Base-by-base conservation (phyloP, 1,284 basidiomycete species). In the Cutaneotrichosporon sp. region DNA sequence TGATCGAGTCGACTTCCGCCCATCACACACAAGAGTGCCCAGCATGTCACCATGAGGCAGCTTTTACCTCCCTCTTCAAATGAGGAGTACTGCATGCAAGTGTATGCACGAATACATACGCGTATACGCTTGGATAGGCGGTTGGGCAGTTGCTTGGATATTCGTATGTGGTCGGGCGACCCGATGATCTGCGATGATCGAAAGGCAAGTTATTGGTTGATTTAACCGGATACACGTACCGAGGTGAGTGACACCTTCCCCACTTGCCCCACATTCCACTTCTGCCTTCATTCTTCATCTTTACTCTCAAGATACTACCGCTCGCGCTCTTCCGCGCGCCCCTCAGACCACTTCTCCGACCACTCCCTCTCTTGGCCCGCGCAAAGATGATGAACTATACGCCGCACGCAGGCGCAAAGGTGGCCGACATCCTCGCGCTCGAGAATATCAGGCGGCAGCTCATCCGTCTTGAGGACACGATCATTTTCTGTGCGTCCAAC, bases 381-480 rank as follows among this genome's bases (percentile, higher is more conserved):
- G 26, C 50, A 53, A 53, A 49, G 50, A 60, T 60, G 58, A 81
- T 81, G 78, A 81, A 81, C 72, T 79, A 81, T 61, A 82, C 80
- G 1, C 55, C 55, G 38, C 55, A 56, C 18, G 70, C 76, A 5
- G 80, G 80, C 70, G 87, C 88, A 76, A 82, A 86, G 65, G 84
- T 83, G 36, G 85, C 85, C 50, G 88, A 93, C 74, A 90, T 94
- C 10, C 86, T 97, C 30, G 90, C 88, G 30, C 83, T 97, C 31
- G 89, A 92, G 62, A 85, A 87, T 63, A 98, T 99, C 72, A 85
- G 97, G 64, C 87, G 88, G 21, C 90, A 93, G 61, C 85, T 99
- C 18, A 88, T 86, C 69, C 86, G 97, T 21, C 87, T 99, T 22
- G 97, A 99, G 77, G 97, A 99, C 72, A 99, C 96, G 22, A 99